Evolutionary conservation across 305 asterid genomes (phyloP), one percentile per base, ranked within the genome.

Genomic region (Fraxinus ornus): DNA sequence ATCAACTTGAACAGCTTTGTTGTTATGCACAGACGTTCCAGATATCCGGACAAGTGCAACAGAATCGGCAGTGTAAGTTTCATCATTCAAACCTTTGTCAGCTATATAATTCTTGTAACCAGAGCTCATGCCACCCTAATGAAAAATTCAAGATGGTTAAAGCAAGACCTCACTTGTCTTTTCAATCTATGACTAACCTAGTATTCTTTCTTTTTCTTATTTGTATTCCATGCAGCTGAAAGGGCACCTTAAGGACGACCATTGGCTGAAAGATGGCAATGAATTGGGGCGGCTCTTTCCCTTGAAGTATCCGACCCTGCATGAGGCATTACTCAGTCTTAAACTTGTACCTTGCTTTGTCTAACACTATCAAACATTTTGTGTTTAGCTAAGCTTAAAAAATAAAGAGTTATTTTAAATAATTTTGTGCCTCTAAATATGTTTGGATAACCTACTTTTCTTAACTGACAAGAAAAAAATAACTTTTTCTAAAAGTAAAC

Each of bases 201-300:
- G 26, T 57, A 17, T 70, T 72, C 15, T 72, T 35, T 72, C 47
- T 35, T 77, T 75, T 28, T 70, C 55, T 64, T 60, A 79, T 86
- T 60, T 76, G 32, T 30, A 52, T 75, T 85, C 75, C 64, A 82
- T 55, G 83, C n/a, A 80, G 79, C 80, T 79, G 84, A 80, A 52
- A 83, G 30, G 47, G 88, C 85, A 93, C 97, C 97, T 93, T 93
- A 73, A 94, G 91, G 78, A 92, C 88, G 82, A 91, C 92, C 97
- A 94, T 89, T 76, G 94, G 95, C 89, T 92, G 97, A 86, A 92
- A 92, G 83, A 94, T 90, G 66, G 94, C 92, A 83, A 94, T 83
- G 83, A 94, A 94, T 47, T 94, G 97, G 66, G 98, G 98, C 5
- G 98, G 95, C 86, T 94, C 97, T 88, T 91, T 91, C 82, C 94